Base-by-base conservation (phyloP, 2,329 filamentous ascomycete species). In the Emydomyces testavorans region DNA sequence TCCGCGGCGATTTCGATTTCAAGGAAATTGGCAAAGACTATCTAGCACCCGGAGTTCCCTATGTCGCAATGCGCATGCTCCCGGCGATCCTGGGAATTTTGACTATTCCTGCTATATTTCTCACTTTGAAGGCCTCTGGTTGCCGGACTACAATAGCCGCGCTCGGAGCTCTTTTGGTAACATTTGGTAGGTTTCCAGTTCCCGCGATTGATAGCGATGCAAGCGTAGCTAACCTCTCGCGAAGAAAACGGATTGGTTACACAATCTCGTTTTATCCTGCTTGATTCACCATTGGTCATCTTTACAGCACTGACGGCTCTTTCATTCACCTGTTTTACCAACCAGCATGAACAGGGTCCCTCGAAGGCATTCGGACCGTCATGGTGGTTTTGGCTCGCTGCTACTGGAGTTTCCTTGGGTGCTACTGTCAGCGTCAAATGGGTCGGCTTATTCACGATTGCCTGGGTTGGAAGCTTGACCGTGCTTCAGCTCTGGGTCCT, bases 21-120 rank as follows among this genome's bases (percentile, higher is more conserved):
- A 98, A 96, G 74, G 89, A 98, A 58, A 98, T 98, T 68, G 92
- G 92, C 67, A 95, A 96, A 72, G 92, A 98, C 67, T 98, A 98
- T 64, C 65, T 96, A 54, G 92, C 94, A 70, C 88, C 92, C 2
- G 80, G 81, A 46, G 92, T 98, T 47, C 92, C 92, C 36, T 98
- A 98, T 68, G 92, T 98, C 48, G 85, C 92, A 48, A 98, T 98
- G 92, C 84, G 92, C 64, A 69, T 96, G 69, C 80, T 94, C 56
- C 90, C 92, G 32, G 92, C 92, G 48, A 71, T 96, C 55, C 83
- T 88, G 58, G 92, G 92, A 63, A 82, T 96, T 51, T 68, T 93
- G 48, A 79, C 94, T 31, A 86, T 93, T 45, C 90, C 92, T 8
- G 85, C 80, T 60, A 93, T 96, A 76, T 98, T 94, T 71, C 69